Base-by-base conservation (phyloP, 2,329 filamentous ascomycete species). In the Colletotrichum filicis region DNA sequence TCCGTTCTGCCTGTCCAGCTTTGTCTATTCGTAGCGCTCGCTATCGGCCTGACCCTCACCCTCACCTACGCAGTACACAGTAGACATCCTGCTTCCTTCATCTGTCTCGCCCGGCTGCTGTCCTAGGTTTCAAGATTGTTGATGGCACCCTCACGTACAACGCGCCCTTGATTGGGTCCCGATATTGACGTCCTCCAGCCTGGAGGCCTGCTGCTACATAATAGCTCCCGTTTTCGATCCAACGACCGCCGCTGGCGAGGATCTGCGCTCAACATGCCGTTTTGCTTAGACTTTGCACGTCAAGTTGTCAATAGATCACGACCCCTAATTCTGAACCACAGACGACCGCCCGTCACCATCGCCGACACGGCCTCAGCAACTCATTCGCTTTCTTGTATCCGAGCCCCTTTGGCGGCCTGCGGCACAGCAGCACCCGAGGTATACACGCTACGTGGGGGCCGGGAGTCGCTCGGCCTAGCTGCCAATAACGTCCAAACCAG, bases 401-500 rank as follows among this genome's bases (percentile, higher is more conserved):
- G 63, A 66, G 70, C 55, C 30, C 42, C 22, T 61, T 32, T 49
- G 49, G 63, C 37, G 24, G 46, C 26, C 57, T 57, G 66, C 67
- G 67, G 60, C 71, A 71, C 61, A 70, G 56, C 55, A 66, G 35
- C 56, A 49, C 28, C 61, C 60, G 55, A 56, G 49, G 60, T 56
- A 57, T 46, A 22, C 32, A n/a, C 59, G 12, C 22, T 61, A 57
- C 66, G 49, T 60, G 66, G 70, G 66, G 70, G 66, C 66, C 60
- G n/a, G 24, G 56, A 60, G 19, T 60, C 66, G 59, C 55, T 65
- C 60, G 58, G 69, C 52, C n/a, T 64, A 52, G 32, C 65, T 72
- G 9, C 59, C 61, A 53, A 28, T 65, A 70, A 61, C 64, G 42
- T 55, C 59, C 55, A 28, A 64, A 64, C 46, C 55, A 57, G 37